These are phyloP conservation scores for Yamadazyma dushanensis DNA, from an alignment of 1,139 yeast genomes.

Conservation along the genomic window DNA sequence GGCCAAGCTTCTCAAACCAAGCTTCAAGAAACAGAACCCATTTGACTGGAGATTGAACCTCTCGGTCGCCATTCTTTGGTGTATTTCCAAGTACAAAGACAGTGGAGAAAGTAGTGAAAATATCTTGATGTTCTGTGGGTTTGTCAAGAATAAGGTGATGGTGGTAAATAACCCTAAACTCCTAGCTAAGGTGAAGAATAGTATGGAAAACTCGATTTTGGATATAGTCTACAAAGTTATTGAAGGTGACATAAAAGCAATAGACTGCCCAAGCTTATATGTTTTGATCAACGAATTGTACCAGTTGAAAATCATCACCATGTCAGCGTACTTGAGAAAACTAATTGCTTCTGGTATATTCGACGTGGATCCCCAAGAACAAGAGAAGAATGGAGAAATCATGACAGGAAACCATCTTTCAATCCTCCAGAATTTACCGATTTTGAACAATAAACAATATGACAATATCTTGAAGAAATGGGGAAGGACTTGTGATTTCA, in stretches of 20 bases:
- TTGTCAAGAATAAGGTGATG: slow-evolving; percentile 33
- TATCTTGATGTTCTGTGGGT: slow-evolving; percentile 40
- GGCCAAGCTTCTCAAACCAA: slow-evolving; percentile 31
- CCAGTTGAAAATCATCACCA: slow-evolving; percentile 50
- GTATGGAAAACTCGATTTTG: slow-evolving; percentile 50
- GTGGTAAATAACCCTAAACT: slow-evolving; percentile 24
- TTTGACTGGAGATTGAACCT: slow-evolving; percentile 44
- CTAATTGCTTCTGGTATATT: slow-evolving; percentile 83
- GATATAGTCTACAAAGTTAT: slow-evolving; percentile 34
- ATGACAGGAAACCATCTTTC: slow-evolving; percentile 45
- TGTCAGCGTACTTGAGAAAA: slow-evolving; percentile 72
- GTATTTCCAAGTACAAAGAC: slow-evolving; percentile 42
- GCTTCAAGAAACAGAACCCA: slow-evolving; percentile 9
- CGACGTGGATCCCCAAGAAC: slow-evolving; percentile 38
- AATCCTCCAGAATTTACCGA: slow-evolving; percentile 56
- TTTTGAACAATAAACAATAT: slow-evolving; percentile 50
- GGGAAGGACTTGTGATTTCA: slow-evolving; percentile 32
- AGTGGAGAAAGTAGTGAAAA: slow-evolving; percentile 29
- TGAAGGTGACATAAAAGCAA: slow-evolving; percentile 27
- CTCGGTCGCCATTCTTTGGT: slow-evolving; percentile 47
- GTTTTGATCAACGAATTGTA: slow-evolving; percentile 57
- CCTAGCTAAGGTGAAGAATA: slow-evolving; percentile 32
- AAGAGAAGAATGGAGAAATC: slow-evolving; percentile 13
- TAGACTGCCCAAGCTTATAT: slow-evolving; percentile 38
- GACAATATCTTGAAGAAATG: slow-evolving; percentile 48